A percentile compares a stretch with the other conserved stretches of the same genome.
Conservation (phyloP, 768 basidiomycete genomes). For the Inosperma sp. region DNA sequence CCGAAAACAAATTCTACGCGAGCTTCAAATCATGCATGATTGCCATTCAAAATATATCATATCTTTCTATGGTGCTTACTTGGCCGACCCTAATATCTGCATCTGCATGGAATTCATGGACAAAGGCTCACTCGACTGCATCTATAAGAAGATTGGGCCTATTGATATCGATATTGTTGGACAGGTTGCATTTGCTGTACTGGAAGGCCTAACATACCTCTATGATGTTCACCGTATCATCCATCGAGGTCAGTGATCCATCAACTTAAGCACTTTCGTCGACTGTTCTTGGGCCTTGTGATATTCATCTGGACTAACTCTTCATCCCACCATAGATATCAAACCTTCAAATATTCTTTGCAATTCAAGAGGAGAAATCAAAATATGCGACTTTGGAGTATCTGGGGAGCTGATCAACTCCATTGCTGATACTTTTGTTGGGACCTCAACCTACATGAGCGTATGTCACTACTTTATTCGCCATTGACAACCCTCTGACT, state of each 20-base stretch:
- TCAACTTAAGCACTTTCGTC: no score
- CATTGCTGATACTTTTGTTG: slow-evolving; percentile 98
- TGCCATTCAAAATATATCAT: slow-evolving; percentile 92
- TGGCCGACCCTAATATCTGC: slow-evolving; percentile 96
- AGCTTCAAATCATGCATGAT: slow-evolving; percentile 98
- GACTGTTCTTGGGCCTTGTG: no score
- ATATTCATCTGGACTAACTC: slow-evolving; percentile 20
- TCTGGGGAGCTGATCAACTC: slow-evolving; percentile 98
- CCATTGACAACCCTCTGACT: background rate
- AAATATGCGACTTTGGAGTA: slow-evolving; percentile 99
- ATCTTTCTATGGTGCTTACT: slow-evolving; percentile 94
- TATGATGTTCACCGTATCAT: slow-evolving; percentile 98
- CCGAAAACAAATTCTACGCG: slow-evolving; percentile 94
- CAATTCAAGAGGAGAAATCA: slow-evolving; percentile 94
- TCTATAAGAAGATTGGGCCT: slow-evolving; percentile 93
- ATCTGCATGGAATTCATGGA: slow-evolving; percentile 98
- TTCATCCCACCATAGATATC: slow-evolving; percentile 63
- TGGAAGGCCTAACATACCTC: slow-evolving; percentile 93
- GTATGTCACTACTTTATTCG: slow-evolving; percentile 46
- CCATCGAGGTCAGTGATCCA: slow-evolving; percentile 93
- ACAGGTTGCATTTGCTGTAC: slow-evolving; percentile 89
- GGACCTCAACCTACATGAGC: slow-evolving; percentile 99
- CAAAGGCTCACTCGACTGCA: slow-evolving; percentile 88
- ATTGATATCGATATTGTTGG: slow-evolving; percentile 92
- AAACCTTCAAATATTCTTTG: slow-evolving; percentile 97